phyloP scores from a whole-genome alignment of 1,284 basidiomycete genomes.

The Fomitopsis betulina region DNA sequence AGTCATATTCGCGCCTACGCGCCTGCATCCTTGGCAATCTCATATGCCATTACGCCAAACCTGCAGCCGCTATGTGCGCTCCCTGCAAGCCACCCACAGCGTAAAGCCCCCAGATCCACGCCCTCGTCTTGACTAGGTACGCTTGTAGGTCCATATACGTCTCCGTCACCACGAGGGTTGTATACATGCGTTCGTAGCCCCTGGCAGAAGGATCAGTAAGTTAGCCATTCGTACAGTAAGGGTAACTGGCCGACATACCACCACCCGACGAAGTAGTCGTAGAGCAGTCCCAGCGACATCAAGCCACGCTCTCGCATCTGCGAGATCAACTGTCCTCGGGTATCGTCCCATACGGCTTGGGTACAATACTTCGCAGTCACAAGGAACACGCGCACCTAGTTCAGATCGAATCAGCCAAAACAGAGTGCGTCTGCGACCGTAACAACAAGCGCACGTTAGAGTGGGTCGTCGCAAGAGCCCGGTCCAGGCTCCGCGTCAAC shows the following conservation, averaged over 20 bases:
- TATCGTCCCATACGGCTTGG: constrained; percentile 80
- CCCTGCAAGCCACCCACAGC: constrained; percentile 53
- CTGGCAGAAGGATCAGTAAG: constrained; percentile 30
- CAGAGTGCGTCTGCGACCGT: not conserved
- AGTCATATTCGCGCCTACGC: constrained; percentile 1
- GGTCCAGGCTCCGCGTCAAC: constrained; percentile 70
- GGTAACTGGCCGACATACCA: constrained; percentile 41
- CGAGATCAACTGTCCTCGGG: constrained; percentile 50
- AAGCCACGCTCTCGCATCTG: constrained; percentile 47
- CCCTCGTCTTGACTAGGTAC: constrained; percentile 48
- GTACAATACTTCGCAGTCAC: constrained; percentile 92
- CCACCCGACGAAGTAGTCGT: constrained; percentile 58
- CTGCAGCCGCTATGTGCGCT: constrained; percentile 66
- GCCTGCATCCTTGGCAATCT: not conserved
- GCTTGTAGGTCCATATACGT: constrained; percentile 67
- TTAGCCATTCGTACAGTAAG: not conserved
- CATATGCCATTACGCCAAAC: constrained; percentile 36
- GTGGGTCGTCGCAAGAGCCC: constrained; percentile 71
- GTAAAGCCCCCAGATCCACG: constrained; percentile 64
- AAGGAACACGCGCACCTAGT: constrained; percentile 79
- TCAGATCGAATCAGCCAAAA: not conserved
- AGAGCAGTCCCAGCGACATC: constrained; percentile 45
- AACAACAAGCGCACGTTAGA: constrained; percentile 43
- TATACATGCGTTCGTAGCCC: constrained; percentile 53
- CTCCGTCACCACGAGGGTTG: constrained; percentile 49